Percentiles rank a stretch among this genome's conserved stretches.
phyloP scores from a whole-genome alignment of 805 yeast genomes.

The Wickerhamiella vanderwaltii region DNA sequence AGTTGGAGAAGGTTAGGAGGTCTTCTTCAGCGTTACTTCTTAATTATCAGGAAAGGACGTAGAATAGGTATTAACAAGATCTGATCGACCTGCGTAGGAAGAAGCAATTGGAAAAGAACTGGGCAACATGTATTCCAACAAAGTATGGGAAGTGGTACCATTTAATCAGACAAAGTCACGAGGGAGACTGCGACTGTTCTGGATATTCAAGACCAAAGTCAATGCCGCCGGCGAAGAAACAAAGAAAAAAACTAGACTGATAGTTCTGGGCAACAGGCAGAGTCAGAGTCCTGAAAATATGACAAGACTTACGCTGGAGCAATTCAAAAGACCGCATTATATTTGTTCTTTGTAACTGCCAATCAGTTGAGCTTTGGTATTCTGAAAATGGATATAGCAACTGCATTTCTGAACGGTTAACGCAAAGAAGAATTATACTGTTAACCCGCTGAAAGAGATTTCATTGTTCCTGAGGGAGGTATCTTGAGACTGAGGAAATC shows the following conservation, averaged over 20 bases:
- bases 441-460: not conserved
- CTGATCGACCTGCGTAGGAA: not conserved
- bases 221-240: not conserved
- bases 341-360: not conserved
- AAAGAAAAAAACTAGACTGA: not conserved
- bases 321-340: not conserved
- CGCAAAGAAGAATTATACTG: not conserved
- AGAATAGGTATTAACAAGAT: too few relatives aligned
- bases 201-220: slow-evolving; percentile 2
- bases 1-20: too few relatives aligned
- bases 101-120: not conserved
- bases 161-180: not conserved
- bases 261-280: not conserved
- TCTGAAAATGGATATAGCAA: not conserved
- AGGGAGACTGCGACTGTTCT: not conserved
- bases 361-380: not conserved
- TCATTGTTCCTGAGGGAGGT: not conserved
- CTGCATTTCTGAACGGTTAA: not conserved
- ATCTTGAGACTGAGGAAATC: not conserved
- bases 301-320: not conserved
- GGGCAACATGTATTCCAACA: not conserved
- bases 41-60: too few relatives aligned
- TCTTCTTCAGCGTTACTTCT: too few relatives aligned
- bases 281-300: slow-evolving; percentile 1
- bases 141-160: not conserved